These are phyloP conservation scores for Oryza glaberrima DNA, from an alignment of 176 grass and related monocot species.

Conservation along the genomic window DNA sequence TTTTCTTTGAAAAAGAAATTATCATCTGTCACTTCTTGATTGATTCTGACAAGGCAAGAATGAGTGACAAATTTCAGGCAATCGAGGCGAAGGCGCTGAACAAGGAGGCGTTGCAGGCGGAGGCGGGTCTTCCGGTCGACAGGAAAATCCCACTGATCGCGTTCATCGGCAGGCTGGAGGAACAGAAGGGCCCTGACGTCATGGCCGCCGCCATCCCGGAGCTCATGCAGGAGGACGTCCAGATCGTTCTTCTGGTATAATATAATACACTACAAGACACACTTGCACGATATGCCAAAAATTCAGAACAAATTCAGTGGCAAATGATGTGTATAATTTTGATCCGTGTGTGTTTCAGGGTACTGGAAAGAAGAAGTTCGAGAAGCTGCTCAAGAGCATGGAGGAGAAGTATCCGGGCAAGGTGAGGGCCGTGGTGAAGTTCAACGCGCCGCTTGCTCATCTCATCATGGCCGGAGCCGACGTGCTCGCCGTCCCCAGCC, in stretches of 20 bases:
- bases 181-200: conserved; percentile 97
- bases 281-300: background rate
- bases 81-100: conserved; percentile 71
- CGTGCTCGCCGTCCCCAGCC: conserved; percentile 69
- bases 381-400: conserved; percentile 50
- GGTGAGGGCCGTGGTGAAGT: conserved; percentile 82
- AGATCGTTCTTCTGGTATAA: conserved; percentile 81
- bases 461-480: conserved; percentile 92
- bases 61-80: conserved; percentile 48
- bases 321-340: background rate
- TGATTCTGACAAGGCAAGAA: conserved; percentile 23
- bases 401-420: conserved; percentile 72
- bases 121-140: conserved; percentile 71
- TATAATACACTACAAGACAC: conserved; percentile 17
- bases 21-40: background rate
- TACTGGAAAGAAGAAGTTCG: conserved; percentile 95
- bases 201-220: conserved; percentile 73
- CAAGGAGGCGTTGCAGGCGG: conserved; percentile 93
- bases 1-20: background rate
- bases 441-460: conserved; percentile 86
- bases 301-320: background rate
- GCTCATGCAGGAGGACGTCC: conserved; percentile 74
- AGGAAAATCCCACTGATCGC: conserved; percentile 68
- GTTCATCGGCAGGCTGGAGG: conserved; percentile 90
- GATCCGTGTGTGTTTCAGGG: conserved; percentile 43